Conservation (phyloP, 2,329 filamentous ascomycete species). For the Monosporascus sp. region DNA sequence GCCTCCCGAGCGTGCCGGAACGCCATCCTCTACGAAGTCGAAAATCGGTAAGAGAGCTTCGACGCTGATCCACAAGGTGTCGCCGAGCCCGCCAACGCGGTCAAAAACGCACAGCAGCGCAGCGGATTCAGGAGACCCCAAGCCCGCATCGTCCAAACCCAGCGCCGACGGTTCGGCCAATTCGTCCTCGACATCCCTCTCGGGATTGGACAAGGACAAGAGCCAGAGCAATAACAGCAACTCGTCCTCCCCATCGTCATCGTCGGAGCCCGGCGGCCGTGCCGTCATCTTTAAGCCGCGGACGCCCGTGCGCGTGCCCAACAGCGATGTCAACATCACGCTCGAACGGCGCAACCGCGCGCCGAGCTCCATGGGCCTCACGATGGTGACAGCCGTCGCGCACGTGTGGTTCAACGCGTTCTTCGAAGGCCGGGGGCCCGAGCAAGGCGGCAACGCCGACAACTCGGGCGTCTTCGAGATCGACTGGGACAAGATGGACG, state of each 20-base stretch:
- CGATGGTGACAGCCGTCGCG: conserved; percentile 87
- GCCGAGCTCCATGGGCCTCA: conserved; percentile 69
- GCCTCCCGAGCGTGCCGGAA: conserved; percentile 7
- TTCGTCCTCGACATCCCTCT: neutral
- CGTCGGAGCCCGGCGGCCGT: conserved; percentile 54
- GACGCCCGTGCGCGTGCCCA: conserved; percentile 63
- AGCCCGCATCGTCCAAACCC: neutral
- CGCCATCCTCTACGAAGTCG: conserved; percentile 5
- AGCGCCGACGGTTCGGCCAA: neutral
- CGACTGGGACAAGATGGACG: conserved; percentile 71
- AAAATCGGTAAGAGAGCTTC: conserved; percentile 9
- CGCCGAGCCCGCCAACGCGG: conserved; percentile 6
- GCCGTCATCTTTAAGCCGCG: conserved; percentile 73
- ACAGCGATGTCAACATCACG: conserved; percentile 84
- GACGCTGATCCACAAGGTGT: conserved; percentile 14
- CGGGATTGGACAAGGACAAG: conserved; percentile 1
- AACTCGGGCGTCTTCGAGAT: conserved; percentile 59
- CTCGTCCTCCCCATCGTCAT: conserved; percentile 10
- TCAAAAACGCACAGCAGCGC: neutral
- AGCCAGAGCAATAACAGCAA: conserved; percentile 8
- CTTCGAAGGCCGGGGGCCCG: conserved; percentile 78
- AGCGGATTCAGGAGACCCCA: neutral
- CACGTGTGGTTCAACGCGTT: conserved; percentile 97
- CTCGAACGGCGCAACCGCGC: conserved; percentile 82
- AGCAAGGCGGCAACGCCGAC: conserved; percentile 59